Evolutionary conservation across 768 basidiomycete species (phyloP), one percentile per base, ranked within the genome.

Genomic region (Collybiopsis luxurians): DNA sequence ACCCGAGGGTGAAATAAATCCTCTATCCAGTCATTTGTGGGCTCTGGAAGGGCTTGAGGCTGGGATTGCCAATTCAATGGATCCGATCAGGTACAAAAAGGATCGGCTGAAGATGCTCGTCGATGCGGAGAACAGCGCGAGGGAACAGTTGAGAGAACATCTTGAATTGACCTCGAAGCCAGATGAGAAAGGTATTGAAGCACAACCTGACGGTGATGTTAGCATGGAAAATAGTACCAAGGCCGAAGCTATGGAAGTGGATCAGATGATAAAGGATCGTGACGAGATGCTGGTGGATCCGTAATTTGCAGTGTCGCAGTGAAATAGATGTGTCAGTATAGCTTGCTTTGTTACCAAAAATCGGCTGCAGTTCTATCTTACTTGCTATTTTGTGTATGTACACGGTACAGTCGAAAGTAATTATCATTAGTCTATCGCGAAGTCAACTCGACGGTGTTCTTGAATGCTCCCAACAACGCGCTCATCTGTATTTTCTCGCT

Each of bases 401-500:
- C n/a, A n/a, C n/a, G n/a, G n/a, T n/a, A n/a, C n/a, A n/a, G n/a
- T n/a, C n/a, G n/a, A n/a, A n/a, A n/a, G n/a, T n/a, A n/a, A n/a
- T n/a, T n/a, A n/a, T n/a, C n/a, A n/a, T 11, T 28, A 39, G 12
- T 31, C 36, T 26, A 51, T n/a, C 50, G 50, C 23, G 50, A 51
- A 12, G 86, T 80, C 46, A 92, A 66, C 66, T 96, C 92, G 6
- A 97, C 90, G 0, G 92, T 85, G 59, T 91, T 89, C 71, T 99
- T 99, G 78, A 98, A 96, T 4, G 90, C 90, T 3, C 90, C 95
- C 3, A 98, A 75, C 59, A 99, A 71, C 0, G 94, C 94, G 6
- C 93, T 93, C 51, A 98, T 68, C 67, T 98, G 97, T 53, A 99
- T 85, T 66, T 94, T 98, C 71, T 99, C 97, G 61, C 76, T 95